Conservation (phyloP, 2,329 filamentous ascomycete genomes). For the Colletotrichum cordylinicola region DNA sequence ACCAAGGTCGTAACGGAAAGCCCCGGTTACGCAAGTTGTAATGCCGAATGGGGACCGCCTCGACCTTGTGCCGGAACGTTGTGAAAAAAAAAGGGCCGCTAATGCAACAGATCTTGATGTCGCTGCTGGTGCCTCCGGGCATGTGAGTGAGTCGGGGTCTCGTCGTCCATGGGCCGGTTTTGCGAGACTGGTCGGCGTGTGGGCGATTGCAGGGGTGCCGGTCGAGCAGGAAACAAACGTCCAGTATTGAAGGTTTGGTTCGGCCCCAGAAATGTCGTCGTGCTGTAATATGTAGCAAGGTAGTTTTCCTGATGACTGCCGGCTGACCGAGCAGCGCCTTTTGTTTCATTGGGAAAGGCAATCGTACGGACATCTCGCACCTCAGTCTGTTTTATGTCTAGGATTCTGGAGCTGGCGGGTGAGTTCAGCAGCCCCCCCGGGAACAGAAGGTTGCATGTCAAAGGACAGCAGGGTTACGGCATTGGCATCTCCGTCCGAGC, state of each 20-base stretch:
- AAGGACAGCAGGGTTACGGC: neutral
- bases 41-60: neutral
- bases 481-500: constrained; percentile 7
- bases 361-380: neutral
- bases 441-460: neutral
- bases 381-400: neutral
- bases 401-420: neutral
- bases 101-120: constrained; percentile 13
- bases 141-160: neutral
- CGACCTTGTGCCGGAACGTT: neutral
- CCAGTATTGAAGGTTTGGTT: neutral
- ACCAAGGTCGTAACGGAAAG: neutral
- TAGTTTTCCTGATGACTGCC: neutral
- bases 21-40: neutral
- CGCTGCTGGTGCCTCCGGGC: neutral
- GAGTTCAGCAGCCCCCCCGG: neutral
- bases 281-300: neutral
- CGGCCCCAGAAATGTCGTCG: neutral
- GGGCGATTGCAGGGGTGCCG: neutral
- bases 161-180: neutral
- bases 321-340: neutral
- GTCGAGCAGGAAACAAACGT: neutral
- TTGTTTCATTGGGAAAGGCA: constrained; percentile 3
- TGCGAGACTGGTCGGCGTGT: neutral
- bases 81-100: neutral